Percentiles rank a stretch among this genome's conserved stretches.
phyloP scores from a whole-genome alignment of 352 stramenopile species.

The Pythium periplocum region DNA sequence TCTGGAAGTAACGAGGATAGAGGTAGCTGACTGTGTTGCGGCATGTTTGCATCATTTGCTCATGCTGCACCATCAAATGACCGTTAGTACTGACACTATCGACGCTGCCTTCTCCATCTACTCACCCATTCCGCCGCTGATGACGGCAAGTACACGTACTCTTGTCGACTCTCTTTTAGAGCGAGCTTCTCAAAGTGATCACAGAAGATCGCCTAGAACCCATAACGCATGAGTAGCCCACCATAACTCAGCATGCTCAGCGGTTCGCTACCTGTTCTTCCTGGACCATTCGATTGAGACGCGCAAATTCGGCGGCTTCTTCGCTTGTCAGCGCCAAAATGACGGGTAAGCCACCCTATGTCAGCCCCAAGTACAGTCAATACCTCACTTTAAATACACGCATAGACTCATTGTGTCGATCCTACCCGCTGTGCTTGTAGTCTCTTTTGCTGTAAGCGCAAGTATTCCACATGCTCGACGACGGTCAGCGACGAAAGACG shows the following conservation, averaged over 20 bases:
- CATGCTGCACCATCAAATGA: slow-evolving; percentile 24
- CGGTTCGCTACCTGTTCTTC: too few species aligned
- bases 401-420: not conserved
- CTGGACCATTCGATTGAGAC: too few species aligned
- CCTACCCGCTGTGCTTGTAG: slow-evolving; percentile 36
- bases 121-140: not conserved
- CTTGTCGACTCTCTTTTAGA: not conserved
- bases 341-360: slow-evolving; percentile 6
- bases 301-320: too few species aligned
- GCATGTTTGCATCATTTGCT: slow-evolving; percentile 31
- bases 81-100: not conserved
- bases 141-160: not conserved
- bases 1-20: slow-evolving; percentile 60
- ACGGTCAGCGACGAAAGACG: slow-evolving; percentile 46
- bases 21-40: slow-evolving; percentile 59
- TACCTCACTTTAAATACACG: not conserved
- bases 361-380: slow-evolving; percentile 10
- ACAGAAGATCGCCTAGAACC: too few species aligned
- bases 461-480: slow-evolving; percentile 44
- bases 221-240: too few species aligned
- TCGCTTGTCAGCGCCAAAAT: too few species aligned
- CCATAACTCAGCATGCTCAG: too few species aligned
- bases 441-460: slow-evolving; percentile 38
- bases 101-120: too few species aligned
- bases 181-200: not conserved